Base-by-base conservation (phyloP, 768 basidiomycete genomes). In the Auricularia cornea region DNA sequence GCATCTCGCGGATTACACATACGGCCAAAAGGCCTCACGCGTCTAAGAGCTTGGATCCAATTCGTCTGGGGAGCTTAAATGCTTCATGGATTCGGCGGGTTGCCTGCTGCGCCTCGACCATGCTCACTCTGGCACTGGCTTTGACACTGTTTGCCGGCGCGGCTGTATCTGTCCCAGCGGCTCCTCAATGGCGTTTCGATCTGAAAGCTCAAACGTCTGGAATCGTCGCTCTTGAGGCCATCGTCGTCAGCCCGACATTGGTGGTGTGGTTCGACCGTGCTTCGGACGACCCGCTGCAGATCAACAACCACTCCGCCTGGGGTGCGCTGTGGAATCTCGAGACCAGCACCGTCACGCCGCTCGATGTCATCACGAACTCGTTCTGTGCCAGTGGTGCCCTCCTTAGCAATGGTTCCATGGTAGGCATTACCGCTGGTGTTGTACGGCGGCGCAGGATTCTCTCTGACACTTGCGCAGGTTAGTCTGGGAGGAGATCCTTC, bases 331-430 rank as follows among this genome's bases (percentile, higher is more conserved):
- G 64, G 63, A 64, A 71, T 44, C 61, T 71, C n/a, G 60, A 70
- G 57, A 69, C 66, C 16, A 69, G 63, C 69, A 73, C 52, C 66
- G 77, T 48, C 23, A 48, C 44, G 23, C 10, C 44, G 11, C 44
- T 48, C 20, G 44, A 48, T 70, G 80, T 87, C 38, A 66, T 83
- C 60, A 90, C 90, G 20, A 94, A 96, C 71, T 75, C 87, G 0
- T 94, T 94, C 76, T 94, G 90, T 71, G 91, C 92, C 12, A 76
- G 76, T 23, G 78, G 78, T 11, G 75, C 74, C 2, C 74, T 79
- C 61, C 64, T 80, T 59, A 73, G 76, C 51, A 79, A 79, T 48
- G 79, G 79, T 1, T 79, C 78, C 3, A 72, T 78, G 70, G 72
- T 76, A 54, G 23, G 67, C 52, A 40, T 40, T 8, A 40, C 18